Evolutionary conservation across 176 grass and related monocot genomes (phyloP), one percentile per base, ranked within the genome.

Genomic region (Miscanthus lutarioriparius): DNA sequence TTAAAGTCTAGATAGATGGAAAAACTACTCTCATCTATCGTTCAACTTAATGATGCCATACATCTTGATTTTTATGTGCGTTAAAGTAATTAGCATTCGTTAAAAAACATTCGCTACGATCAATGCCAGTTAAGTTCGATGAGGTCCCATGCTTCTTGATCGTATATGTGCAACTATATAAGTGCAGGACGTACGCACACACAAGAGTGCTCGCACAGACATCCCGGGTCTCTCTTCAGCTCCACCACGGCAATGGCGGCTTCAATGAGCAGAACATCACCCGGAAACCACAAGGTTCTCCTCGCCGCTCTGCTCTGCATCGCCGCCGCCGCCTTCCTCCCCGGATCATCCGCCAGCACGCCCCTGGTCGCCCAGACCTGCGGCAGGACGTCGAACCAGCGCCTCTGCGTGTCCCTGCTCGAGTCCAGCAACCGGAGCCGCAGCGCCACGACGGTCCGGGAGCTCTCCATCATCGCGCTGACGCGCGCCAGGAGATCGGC

Each of bases 331-430:
- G 17, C 43, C 10, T 67, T 36, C 43, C 19, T 68, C 28, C 78
- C 28, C 4, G 10, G 41, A 9, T 51, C 78, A 22, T 49, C 78
- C 28, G 41, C 63, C 62, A 43, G 6, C 78, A 45, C 76, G 6
- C 23, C 41, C 19, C 1, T 80, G 43, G 13, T 51, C 43, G 0
- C 30, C 19, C 78, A 51, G 78, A 80, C 64, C 43, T 80, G 78
- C 64, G 5, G 10, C 28, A 14, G 27, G 11, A 80, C 78, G 28
- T n/a, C 64, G 0, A 33, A 33, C 43, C 6, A 3, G 44, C 32
- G 20, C 28, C 64, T 80, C 19, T 80, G 78, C 78, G 5, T 68
- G 7, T 33, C 65, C 10, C 41, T 80, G 17, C 78, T 80, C 27
- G 63, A 33, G 61, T 65, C 40, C 39, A 48, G 2, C 39, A 79